phyloP scores from a whole-genome alignment of 2,329 filamentous ascomycete genomes.

The Hymenoscyphus linearis region DNA sequence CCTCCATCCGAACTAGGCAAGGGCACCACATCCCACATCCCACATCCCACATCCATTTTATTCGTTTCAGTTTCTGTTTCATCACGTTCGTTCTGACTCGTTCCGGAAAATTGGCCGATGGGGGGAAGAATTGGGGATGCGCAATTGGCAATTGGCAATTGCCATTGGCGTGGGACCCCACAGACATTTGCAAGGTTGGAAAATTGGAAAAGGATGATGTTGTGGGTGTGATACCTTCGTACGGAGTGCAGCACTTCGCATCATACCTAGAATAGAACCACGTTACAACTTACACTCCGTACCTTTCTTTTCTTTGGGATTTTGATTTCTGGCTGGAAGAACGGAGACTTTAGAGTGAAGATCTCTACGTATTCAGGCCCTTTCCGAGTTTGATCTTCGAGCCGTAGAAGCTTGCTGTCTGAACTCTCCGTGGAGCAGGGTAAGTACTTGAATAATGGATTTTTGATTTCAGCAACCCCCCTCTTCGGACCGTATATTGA shows the following conservation, averaged over 20 bases:
- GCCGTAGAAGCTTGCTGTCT: neutral
- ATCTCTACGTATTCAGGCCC: neutral
- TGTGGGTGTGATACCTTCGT: neutral
- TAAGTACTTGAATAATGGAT: neutral
- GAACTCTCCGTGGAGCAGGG: neutral
- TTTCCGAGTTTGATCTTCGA: neutral
- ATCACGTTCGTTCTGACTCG: neutral
- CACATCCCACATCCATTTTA: no score
- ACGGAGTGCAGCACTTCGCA: neutral
- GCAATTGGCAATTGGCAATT: neutral
- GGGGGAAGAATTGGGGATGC: neutral
- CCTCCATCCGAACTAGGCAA: neutral
- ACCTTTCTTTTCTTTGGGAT: neutral
- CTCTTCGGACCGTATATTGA: no score
- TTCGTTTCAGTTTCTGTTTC: conserved; percentile 2
- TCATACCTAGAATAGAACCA: conserved; percentile 1
- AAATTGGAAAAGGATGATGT: no score
- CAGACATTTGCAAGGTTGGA: neutral
- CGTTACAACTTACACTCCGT: neutral
- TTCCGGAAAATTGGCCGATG: neutral
- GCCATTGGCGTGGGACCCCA: neutral
- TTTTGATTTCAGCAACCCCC: neutral
- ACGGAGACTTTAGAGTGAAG: neutral
- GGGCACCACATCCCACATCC: neutral
- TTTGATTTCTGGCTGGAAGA: neutral